Base-by-base conservation (phyloP, 177 flowering plant genomes). In the Vitis hybrid region DNA sequence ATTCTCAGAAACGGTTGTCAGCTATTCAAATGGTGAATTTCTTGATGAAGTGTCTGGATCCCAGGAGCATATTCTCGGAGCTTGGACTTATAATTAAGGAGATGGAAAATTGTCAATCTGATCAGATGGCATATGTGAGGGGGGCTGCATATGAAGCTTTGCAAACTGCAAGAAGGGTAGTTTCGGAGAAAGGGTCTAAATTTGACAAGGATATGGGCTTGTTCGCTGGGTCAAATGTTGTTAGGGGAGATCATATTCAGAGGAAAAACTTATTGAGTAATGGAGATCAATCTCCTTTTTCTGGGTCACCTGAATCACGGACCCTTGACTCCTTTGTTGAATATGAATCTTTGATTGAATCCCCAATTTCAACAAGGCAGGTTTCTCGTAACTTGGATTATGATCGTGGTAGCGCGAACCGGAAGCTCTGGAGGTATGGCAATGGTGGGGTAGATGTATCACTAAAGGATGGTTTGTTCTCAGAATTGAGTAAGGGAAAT, bases 111-210 rank as follows among this genome's bases (percentile, higher is more conserved):
- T 91, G 92, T 57, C 87, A 86, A 47, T 75, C 85, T 59, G 98
- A 96, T 79, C 86, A 81, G 63, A 88, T 92, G 97, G 87, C 90
- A 14, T 93, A 81, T 83, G 91, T 93, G 44, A 84, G 76, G 62
- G 95, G 97, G 20, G 97, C 99, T 66, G 95, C 98, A 62, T 88
- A 75, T 82, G 99, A 96, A 83, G 92, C 97, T 31, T 67, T 88
- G 74, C 92, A 87, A 62, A 90, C 92, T 71, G 98, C 98, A 19
- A 87, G 77, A 76, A 78, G 75, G 72, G 76, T 95, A 33, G 72
- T 73, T 59, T 64, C 78, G 24, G 92, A 82, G 49, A 81, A 84
- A 73, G 83, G 78, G 9, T 70, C 80, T 9, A 85, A 80, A 68
- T 58, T 74, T 72, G 89, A 86, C 61, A 80, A 70, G 67, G 79